Conservation (phyloP, 2,329 filamentous ascomycete species). For the Myriangium duriaei region DNA sequence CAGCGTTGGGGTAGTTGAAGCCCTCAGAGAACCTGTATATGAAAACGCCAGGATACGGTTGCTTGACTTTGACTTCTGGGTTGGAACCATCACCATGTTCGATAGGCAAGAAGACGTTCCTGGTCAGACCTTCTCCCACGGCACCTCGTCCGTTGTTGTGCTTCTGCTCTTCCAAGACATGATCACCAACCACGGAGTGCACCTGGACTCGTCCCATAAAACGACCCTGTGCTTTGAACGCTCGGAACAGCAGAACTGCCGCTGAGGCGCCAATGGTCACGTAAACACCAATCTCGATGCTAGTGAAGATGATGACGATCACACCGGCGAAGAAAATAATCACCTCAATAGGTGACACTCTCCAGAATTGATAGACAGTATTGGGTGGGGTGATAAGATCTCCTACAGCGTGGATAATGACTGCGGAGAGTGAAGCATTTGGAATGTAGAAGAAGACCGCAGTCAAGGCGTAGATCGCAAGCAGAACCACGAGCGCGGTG, state of each 20-base stretch:
- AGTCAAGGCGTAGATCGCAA: constrained; percentile 81
- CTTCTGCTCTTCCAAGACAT: constrained; percentile 46
- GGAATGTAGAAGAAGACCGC: constrained; percentile 92
- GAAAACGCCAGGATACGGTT: constrained; percentile 82
- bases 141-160: constrained; percentile 23
- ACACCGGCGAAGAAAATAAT: constrained; percentile 90
- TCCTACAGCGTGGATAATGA: constrained; percentile 92
- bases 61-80: constrained; percentile 63
- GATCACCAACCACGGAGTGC: constrained; percentile 70
- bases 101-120: constrained; percentile 78
- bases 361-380: constrained; percentile 90
- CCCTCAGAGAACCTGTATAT: constrained; percentile 92
- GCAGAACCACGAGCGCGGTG: constrained; percentile 69
- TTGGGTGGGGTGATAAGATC: constrained; percentile 87
- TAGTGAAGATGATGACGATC: constrained; percentile 73
- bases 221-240: constrained; percentile 67
- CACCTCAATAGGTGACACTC: constrained; percentile 78
- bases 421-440: constrained; percentile 62
- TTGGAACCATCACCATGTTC: constrained; percentile 85
- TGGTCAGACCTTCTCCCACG: constrained; percentile 39
- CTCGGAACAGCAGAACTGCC: constrained; percentile 68
- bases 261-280: constrained; percentile 66
- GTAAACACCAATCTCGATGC: constrained; percentile 89
- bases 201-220: constrained; percentile 77
- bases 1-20: constrained; percentile 92